These are phyloP conservation scores for Fusarium compactum DNA, from an alignment of 2,329 filamentous ascomycete species.

Conservation along the genomic window DNA sequence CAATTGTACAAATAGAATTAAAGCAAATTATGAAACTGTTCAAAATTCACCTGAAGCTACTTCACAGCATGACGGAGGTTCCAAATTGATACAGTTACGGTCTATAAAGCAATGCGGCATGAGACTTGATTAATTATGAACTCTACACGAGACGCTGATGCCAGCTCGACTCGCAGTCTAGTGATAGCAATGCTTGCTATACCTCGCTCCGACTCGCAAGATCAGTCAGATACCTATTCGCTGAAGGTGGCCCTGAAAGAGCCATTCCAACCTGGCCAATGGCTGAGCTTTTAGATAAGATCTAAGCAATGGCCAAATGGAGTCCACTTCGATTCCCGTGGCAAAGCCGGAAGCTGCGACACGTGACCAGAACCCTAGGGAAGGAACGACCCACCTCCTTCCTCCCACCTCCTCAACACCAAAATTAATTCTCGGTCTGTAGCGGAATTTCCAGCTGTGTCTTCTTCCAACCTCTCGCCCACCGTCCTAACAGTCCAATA, in stretches of 20 bases:
- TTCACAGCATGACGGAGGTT: neutral
- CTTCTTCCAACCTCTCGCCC: constrained; percentile 51
- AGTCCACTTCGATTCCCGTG: neutral
- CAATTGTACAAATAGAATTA: constrained; percentile 51
- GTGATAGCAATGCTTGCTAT: neutral
- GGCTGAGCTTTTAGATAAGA: neutral
- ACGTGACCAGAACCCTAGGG: constrained; percentile 47
- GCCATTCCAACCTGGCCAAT: neutral
- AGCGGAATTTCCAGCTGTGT: constrained; percentile 43
- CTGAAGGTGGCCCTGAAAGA: neutral
- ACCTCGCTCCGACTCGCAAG: neutral
- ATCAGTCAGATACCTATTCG: neutral
- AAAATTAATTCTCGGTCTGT: constrained; percentile 47
- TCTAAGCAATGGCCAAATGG: neutral
- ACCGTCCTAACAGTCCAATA: constrained; percentile 56
- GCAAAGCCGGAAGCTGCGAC: neutral
- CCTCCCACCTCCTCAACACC: constrained; percentile 33
- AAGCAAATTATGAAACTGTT: constrained; percentile 33
- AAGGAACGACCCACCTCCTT: constrained; percentile 20
- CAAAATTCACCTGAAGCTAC: neutral
- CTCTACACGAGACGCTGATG: neutral
- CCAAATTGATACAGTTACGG: neutral
- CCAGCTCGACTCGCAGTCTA: neutral
- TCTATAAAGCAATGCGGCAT: neutral
- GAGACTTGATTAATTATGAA: too few relatives aligned